Conservation (phyloP, 2,329 filamentous ascomycete species). For the Neofusicoccum ribis region DNA sequence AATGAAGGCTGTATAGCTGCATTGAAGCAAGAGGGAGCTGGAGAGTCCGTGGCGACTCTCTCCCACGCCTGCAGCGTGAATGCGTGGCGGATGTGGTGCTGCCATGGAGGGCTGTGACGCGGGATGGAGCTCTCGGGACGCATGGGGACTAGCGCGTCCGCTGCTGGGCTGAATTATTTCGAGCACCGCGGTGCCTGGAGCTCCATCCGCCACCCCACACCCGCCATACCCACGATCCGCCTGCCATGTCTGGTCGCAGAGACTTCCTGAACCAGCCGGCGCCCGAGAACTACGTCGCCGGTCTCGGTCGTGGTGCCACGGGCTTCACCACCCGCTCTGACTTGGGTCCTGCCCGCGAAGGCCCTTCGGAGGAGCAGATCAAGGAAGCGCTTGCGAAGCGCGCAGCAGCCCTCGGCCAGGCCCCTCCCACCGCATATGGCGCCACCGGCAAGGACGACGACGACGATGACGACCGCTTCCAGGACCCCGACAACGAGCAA, state of each 20-base stretch:
- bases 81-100: too few species aligned
- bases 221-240: background rate
- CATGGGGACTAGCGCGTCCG: background rate
- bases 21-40: background rate
- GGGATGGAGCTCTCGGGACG: background rate
- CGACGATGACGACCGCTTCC: constrained; percentile 77
- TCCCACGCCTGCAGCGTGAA: too few species aligned
- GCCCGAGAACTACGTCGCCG: constrained; percentile 72
- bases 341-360: constrained; percentile 90
- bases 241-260: constrained; percentile 63
- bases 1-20: too few species aligned
- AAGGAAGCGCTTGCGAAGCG: constrained; percentile 96
- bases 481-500: constrained; percentile 96
- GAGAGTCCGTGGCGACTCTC: too few species aligned
- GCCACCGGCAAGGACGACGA: constrained; percentile 68
- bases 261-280: constrained; percentile 85
- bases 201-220: constrained; percentile 10
- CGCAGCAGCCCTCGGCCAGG: constrained; percentile 75
- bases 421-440: constrained; percentile 73
- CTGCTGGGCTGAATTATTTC: constrained; percentile 15
- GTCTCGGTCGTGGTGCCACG: constrained; percentile 94
- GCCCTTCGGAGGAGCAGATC: constrained; percentile 96
- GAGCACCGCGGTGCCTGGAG: background rate
- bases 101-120: background rate
- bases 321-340: constrained; percentile 98